phyloP scores from a whole-genome alignment of 2,329 filamentous ascomycete species.

The Juglanconis oblonga region DNA sequence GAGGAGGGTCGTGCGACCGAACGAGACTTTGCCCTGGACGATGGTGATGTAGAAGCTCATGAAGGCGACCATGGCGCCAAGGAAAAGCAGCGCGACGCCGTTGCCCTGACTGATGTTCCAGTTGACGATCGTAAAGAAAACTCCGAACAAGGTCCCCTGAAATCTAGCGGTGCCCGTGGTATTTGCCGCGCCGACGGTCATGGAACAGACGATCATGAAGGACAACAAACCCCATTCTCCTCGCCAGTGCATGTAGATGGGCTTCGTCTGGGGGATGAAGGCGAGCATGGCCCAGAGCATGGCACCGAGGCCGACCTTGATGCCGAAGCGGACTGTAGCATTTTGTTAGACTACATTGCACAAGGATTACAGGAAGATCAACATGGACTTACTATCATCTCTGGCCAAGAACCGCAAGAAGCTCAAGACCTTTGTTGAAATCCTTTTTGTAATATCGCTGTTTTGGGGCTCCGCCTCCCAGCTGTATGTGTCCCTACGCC shows the following conservation, averaged over 20 bases:
- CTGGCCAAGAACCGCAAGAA: constrained; percentile 47
- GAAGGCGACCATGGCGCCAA: constrained; percentile 78
- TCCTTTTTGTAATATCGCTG: constrained; percentile 39
- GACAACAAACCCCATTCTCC: constrained; percentile 96
- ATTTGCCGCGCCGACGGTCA: constrained; percentile 95
- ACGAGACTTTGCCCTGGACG: constrained; percentile 76
- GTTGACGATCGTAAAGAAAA: constrained; percentile 67
- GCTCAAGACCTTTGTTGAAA: constrained; percentile 45
- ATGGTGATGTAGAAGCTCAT: constrained; percentile 90
- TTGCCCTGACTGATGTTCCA: constrained; percentile 79
- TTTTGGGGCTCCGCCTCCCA: constrained; percentile 54
- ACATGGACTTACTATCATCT: constrained; percentile 45
- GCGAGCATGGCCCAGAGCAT: constrained; percentile 85
- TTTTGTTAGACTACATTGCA: constrained; percentile 22
- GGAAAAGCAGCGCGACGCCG: constrained; percentile 69
- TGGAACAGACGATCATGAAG: constrained; percentile 97
- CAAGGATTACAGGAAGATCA: not conserved
- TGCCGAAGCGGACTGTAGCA: constrained; percentile 64
- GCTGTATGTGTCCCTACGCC: constrained; percentile 50
- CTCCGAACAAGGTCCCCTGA: constrained; percentile 80
- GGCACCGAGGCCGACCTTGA: constrained; percentile 91
- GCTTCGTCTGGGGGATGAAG: constrained; percentile 75
- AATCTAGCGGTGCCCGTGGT: constrained; percentile 87
- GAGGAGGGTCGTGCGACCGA: constrained; percentile 89
- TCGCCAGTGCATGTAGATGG: constrained; percentile 81